Evolutionary conservation across 768 basidiomycete species (phyloP).

Genomic region (Trametes gibbosa): DNA sequence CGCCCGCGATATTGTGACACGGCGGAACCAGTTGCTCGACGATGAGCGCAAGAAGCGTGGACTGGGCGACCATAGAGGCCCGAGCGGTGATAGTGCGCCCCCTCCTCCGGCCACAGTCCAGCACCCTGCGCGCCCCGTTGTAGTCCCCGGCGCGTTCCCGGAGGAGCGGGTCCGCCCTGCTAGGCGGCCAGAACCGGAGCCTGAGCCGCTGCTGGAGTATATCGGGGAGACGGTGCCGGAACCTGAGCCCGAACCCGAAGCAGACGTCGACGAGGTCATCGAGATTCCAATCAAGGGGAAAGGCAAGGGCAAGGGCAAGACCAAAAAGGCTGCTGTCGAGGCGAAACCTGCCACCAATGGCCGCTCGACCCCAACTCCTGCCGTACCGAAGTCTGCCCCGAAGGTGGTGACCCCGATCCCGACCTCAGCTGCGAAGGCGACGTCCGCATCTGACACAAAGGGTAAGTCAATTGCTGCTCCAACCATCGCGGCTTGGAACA

Average conservation of each 20-base stretch:
- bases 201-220: conserved; percentile 6
- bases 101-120: neutral
- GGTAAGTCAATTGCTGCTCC: neutral
- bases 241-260: conserved; percentile 1
- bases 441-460: neutral
- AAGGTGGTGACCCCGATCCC: neutral
- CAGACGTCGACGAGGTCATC: conserved; percentile 18
- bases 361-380: conserved; percentile 14
- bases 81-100: conserved; percentile 8
- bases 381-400: neutral
- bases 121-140: neutral
- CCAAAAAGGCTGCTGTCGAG: conserved; percentile 12
- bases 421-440: neutral
- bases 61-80: neutral
- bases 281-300: conserved; percentile 15
- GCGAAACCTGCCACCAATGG: conserved; percentile 1
- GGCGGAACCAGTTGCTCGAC: neutral
- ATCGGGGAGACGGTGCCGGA: neutral
- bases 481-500: neutral
- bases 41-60: conserved; percentile 9
- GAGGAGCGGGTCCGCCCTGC: conserved; percentile 8
- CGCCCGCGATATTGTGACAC: conserved; percentile 12
- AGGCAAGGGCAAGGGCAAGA: conserved; percentile 14
- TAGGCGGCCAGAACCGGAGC: neutral
- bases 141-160: conserved; percentile 16